Conservation (phyloP, 208 protist species). For the Leishmania mexicana region DNA sequence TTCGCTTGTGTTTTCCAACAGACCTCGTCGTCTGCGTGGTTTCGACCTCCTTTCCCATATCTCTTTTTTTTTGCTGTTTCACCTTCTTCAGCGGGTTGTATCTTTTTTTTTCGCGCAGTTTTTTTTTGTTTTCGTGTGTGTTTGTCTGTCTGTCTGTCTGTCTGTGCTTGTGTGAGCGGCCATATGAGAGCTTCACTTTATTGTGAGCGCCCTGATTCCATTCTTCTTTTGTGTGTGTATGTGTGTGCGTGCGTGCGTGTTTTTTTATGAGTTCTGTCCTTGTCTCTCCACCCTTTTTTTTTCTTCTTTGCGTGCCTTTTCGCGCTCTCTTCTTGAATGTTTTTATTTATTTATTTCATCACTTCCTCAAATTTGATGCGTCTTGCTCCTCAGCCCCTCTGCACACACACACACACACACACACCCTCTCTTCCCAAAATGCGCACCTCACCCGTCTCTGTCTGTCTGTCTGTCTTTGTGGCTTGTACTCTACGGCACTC, state of each 20-base stretch:
- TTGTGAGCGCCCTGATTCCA: background rate
- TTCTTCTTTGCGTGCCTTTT: background rate
- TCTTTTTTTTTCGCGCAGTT: background rate
- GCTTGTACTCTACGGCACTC: background rate
- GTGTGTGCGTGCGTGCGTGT: background rate
- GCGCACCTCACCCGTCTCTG: background rate
- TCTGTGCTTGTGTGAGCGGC: background rate
- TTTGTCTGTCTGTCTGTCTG: background rate
- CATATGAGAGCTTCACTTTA: background rate
- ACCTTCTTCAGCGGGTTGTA: background rate
- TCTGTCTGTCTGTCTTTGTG: background rate
- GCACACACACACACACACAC: no score
- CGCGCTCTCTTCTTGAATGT: background rate
- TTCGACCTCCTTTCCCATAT: background rate
- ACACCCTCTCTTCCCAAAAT: background rate
- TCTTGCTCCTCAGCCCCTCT: background rate
- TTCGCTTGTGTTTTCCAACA: background rate
- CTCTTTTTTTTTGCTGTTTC: background rate
- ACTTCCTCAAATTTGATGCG: background rate
- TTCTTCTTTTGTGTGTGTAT: background rate
- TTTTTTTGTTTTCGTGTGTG: background rate
- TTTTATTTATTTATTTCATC: background rate
- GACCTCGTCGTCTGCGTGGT: background rate
- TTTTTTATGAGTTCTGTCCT: background rate
- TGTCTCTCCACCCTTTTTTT: background rate